A percentile compares a stretch with the other conserved stretches of the same genome.
Conservation (phyloP, 2,329 filamentous ascomycete genomes). For the Apiospora malaysiana region DNA sequence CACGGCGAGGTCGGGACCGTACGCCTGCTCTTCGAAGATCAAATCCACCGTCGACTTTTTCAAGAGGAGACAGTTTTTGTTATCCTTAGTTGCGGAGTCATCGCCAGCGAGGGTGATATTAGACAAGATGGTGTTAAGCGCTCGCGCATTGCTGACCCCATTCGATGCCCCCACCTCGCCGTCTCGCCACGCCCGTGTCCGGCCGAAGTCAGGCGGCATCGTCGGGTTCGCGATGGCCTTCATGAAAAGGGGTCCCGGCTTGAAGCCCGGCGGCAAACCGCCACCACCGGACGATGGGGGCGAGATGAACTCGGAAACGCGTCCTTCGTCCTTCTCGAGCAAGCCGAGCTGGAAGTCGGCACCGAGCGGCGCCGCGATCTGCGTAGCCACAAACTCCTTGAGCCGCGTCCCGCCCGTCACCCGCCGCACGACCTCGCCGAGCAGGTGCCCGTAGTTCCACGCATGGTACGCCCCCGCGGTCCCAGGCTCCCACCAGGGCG, state of each 20-base stretch:
- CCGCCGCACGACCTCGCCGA: constrained; percentile 49
- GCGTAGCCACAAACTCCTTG: constrained; percentile 42
- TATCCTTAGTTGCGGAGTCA: neutral
- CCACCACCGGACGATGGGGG: constrained; percentile 27
- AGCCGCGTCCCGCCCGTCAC: constrained; percentile 45
- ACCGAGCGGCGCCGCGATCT: constrained; percentile 45
- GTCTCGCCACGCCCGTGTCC: constrained; percentile 42
- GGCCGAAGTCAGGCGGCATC: constrained; percentile 30
- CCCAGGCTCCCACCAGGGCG: constrained; percentile 51
- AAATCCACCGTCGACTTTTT: constrained; percentile 47
- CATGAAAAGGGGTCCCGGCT: constrained; percentile 34
- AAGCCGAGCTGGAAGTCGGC: constrained; percentile 56
- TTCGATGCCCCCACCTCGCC: constrained; percentile 50
- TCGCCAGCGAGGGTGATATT: constrained; percentile 60
- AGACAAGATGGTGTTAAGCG: constrained; percentile 48
- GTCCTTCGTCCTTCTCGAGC: constrained; percentile 46
- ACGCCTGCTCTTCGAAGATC: constrained; percentile 51
- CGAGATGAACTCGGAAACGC: constrained; percentile 43
- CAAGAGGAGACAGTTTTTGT: constrained; percentile 42
- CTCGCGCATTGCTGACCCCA: constrained; percentile 52
- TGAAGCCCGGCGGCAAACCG: constrained; percentile 26
- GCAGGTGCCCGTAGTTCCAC: constrained; percentile 45
- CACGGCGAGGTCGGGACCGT: constrained; percentile 47
- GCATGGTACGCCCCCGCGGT: constrained; percentile 48
- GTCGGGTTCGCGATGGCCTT: constrained; percentile 39